These are phyloP conservation scores for Tardiomyces depauwii DNA, from an alignment of 1,139 yeast genomes.

Conservation along the genomic window DNA sequence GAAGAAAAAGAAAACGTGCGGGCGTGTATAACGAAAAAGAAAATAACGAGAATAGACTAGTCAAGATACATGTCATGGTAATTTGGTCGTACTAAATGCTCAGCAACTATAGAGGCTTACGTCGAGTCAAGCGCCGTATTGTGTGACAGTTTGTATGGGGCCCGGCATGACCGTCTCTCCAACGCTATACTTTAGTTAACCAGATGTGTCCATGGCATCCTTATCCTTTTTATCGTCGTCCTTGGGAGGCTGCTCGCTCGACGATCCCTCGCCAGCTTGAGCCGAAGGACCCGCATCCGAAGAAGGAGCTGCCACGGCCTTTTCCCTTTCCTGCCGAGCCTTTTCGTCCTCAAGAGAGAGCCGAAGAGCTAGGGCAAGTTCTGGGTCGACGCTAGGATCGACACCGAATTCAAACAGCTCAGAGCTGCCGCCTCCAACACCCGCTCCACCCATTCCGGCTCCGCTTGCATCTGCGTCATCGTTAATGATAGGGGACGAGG, in stretches of 20 bases:
- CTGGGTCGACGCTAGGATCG: slow-evolving; percentile 94
- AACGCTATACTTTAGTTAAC: no score
- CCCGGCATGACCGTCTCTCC: no score
- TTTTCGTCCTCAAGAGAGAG: slow-evolving; percentile 77
- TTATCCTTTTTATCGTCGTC: no score
- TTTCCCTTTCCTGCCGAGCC: slow-evolving; percentile 56
- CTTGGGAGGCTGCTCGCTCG: neutral
- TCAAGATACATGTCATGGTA: no score
- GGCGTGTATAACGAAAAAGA: no score
- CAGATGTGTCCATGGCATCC: no score
- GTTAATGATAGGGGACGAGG: slow-evolving; percentile 55
- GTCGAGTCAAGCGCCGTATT: no score
- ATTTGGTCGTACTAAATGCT: no score
- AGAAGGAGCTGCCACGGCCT: slow-evolving; percentile 9
- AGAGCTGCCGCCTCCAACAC: slow-evolving; percentile 37
- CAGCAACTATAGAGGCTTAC: no score
- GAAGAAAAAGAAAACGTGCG: no score
- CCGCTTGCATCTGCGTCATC: slow-evolving; percentile 35
- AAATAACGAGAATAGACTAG: no score
- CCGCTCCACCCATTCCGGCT: slow-evolving; percentile 33
- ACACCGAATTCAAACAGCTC: slow-evolving; percentile 49
- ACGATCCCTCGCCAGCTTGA: neutral
- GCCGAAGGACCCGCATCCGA: neutral
- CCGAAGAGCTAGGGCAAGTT: slow-evolving; percentile 86
- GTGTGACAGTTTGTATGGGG: no score